phyloP scores from a whole-genome alignment of 805 yeast genomes.

The Saturnispora gosingensis region DNA sequence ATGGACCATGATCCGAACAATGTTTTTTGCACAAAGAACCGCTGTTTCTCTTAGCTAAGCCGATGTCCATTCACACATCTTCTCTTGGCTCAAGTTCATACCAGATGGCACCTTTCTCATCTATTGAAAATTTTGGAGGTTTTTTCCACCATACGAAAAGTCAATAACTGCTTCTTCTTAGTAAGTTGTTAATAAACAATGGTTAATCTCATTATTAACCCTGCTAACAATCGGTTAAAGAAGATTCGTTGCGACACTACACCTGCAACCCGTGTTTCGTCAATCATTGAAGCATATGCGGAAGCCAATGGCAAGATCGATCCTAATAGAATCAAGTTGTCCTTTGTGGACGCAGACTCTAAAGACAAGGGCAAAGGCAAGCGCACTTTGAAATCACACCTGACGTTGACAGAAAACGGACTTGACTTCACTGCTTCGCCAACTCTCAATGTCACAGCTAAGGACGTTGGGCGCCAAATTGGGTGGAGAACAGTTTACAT shows the following conservation, averaged over 20 bases:
- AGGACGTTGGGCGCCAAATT: slow-evolving; percentile 90
- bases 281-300: slow-evolving; percentile 35
- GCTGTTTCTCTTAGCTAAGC: too few relatives aligned
- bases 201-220: slow-evolving; percentile 42
- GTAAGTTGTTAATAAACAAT: slow-evolving; percentile 18
- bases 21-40: too few relatives aligned
- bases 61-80: background rate
- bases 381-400: slow-evolving; percentile 36
- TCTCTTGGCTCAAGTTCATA: background rate
- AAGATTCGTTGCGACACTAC: slow-evolving; percentile 36
- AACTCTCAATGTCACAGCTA: slow-evolving; percentile 45
- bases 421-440: slow-evolving; percentile 26
- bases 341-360: slow-evolving; percentile 26
- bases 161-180: background rate
- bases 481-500: slow-evolving; percentile 87
- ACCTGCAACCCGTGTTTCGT: slow-evolving; percentile 25
- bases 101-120: background rate
- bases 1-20: too few relatives aligned
- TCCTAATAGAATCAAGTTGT: slow-evolving; percentile 48
- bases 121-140: background rate
- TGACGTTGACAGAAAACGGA: slow-evolving; percentile 39
- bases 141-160: background rate
- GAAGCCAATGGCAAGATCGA: slow-evolving; percentile 30
- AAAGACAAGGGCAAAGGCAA: slow-evolving; percentile 29
- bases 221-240: slow-evolving; percentile 53